Evolutionary conservation across 129 eudicot genomes (phyloP).

Genomic region (Calendula officinalis): DNA sequence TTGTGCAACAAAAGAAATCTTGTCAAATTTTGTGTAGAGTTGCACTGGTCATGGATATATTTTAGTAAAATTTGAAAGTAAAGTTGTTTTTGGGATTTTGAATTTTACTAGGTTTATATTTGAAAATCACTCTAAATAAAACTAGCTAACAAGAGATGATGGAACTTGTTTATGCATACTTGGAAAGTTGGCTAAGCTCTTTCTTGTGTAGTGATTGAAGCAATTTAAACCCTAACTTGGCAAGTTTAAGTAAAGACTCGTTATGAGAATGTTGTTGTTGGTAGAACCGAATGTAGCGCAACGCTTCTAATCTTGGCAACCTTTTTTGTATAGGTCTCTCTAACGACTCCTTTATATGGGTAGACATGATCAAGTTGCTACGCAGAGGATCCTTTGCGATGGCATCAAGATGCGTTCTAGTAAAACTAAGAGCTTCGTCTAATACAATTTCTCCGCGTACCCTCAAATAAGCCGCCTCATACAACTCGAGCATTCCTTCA

Average conservation of each 20-base stretch:
- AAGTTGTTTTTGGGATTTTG: too few relatives aligned
- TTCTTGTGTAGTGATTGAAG: slow-evolving; percentile 34
- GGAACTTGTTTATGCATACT: slow-evolving; percentile 23
- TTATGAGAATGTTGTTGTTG: slow-evolving; percentile 31
- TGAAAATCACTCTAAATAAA: too few relatives aligned
- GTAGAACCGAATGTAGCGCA: slow-evolving; percentile 38
- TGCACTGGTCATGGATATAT: too few relatives aligned
- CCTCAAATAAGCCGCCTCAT: slow-evolving; percentile 41
- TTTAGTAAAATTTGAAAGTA: too few relatives aligned
- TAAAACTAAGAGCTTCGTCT: slow-evolving; percentile 47
- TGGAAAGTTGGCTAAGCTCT: slow-evolving; percentile 41
- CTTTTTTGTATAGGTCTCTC: slow-evolving; percentile 27
- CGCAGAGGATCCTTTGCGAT: background rate
- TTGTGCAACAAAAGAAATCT: too few relatives aligned
- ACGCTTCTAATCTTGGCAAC: slow-evolving; percentile 34
- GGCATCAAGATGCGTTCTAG: slow-evolving; percentile 20
- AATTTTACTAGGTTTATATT: too few relatives aligned
- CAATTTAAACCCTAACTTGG: slow-evolving; percentile 47
- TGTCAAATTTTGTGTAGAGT: too few relatives aligned
- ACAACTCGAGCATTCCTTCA: slow-evolving; percentile 43
- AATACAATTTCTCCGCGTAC: slow-evolving; percentile 40
- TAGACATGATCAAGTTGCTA: slow-evolving; percentile 3
- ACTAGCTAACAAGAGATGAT: background rate
- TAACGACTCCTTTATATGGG: slow-evolving; percentile 32
- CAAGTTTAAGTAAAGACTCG: slow-evolving; percentile 31